phyloP scores from a whole-genome alignment of 2,329 filamentous ascomycete genomes.

The Ophiostoma piceae region DNA sequence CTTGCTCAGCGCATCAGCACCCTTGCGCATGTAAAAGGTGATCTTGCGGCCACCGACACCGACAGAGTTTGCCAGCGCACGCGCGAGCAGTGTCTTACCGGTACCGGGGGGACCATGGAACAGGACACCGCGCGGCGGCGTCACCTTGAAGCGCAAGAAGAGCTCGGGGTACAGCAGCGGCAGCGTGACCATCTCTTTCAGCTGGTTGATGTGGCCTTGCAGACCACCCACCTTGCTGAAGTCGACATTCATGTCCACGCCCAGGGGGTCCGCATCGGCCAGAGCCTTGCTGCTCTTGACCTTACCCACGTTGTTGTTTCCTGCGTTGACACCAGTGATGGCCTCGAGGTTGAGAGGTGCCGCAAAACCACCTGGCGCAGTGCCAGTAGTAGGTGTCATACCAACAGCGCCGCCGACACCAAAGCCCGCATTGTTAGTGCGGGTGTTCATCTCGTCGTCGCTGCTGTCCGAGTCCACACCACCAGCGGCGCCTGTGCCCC shows the following conservation, averaged over 20 bases:
- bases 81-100: constrained; percentile 92
- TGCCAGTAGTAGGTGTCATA: constrained; percentile 52
- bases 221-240: constrained; percentile 93
- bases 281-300: constrained; percentile 88
- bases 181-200: constrained; percentile 98
- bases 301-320: constrained; percentile 79
- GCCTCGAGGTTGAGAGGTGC: constrained; percentile 38
- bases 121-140: constrained; percentile 86
- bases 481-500: constrained; percentile 66
- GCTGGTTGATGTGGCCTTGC: constrained; percentile 87
- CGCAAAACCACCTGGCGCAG: constrained; percentile 29
- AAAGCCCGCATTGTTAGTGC: constrained; percentile 42
- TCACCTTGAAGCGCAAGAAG: constrained; percentile 85
- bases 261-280: constrained; percentile 89
- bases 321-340: constrained; percentile 38
- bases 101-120: constrained; percentile 97
- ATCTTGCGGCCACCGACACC: constrained; percentile 88
- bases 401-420: constrained; percentile 54
- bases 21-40: constrained; percentile 99
- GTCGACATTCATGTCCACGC: constrained; percentile 85
- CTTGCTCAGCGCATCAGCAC: constrained; percentile 93
- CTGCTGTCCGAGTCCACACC: constrained; percentile 93
- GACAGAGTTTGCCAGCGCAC: constrained; percentile 85
- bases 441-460: constrained; percentile 68
- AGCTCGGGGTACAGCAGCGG: constrained; percentile 92